These are phyloP conservation scores for Withania somnifera DNA, from an alignment of 305 asterid genomes.

Conservation along the genomic window DNA sequence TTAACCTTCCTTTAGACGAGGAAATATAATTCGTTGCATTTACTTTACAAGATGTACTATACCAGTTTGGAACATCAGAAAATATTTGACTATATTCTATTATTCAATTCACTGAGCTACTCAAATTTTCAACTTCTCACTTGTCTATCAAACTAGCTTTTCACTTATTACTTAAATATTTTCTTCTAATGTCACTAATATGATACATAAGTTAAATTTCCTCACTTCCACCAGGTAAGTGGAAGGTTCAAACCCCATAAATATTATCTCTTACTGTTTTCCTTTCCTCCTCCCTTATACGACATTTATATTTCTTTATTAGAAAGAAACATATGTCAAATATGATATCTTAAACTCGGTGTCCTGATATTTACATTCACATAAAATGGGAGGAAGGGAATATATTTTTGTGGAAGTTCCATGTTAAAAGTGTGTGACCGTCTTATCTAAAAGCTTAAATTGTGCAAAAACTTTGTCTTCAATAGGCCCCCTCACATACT, in stretches of 20 bases:
- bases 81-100: background rate
- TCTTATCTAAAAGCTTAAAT: background rate
- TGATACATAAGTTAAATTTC: background rate
- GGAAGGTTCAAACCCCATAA: background rate
- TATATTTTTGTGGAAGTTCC: background rate
- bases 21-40: background rate
- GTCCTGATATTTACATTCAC: background rate
- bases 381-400: background rate
- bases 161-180: background rate
- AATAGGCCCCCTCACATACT: background rate
- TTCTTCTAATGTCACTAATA: background rate
- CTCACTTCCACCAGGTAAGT: background rate
- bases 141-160: background rate
- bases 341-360: background rate
- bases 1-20: background rate
- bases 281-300: background rate
- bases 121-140: background rate
- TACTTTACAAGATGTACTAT: background rate
- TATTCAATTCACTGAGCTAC: background rate
- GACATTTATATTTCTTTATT: background rate
- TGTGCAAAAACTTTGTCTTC: background rate
- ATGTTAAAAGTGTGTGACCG: background rate
- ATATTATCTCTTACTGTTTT: background rate
- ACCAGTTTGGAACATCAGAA: background rate
- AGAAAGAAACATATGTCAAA: background rate